Evolutionary conservation across 768 basidiomycete species (phyloP).

Genomic region (Termitomyces sp.): DNA sequence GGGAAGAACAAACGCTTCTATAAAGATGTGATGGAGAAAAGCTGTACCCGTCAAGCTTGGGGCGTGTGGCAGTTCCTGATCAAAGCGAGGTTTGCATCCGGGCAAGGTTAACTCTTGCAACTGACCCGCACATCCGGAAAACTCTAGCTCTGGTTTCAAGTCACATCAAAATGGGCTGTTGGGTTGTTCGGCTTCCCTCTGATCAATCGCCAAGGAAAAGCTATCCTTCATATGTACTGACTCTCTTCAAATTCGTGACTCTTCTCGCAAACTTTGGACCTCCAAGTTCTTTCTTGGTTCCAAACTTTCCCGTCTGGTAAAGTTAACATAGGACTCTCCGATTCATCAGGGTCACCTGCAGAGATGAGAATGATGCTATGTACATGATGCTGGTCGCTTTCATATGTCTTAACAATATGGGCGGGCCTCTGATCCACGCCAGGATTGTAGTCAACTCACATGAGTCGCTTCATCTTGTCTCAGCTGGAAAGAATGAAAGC

Average conservation of each 20-base stretch:
- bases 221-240: not conserved
- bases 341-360: not conserved
- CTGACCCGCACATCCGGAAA: not conserved
- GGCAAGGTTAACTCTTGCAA: not conserved
- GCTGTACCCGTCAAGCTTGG: not conserved
- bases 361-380: not conserved
- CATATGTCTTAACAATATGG: not conserved
- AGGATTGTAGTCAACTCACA: too few species aligned
- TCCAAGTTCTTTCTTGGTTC: not conserved
- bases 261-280: not conserved
- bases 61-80: not conserved
- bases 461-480: not conserved
- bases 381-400: not conserved
- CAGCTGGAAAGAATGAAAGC: not conserved
- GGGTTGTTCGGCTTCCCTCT: not conserved
- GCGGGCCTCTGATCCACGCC: not conserved
- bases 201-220: not conserved
- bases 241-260: not conserved
- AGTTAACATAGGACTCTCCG: not conserved
- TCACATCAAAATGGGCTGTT: not conserved
- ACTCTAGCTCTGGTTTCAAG: not conserved
- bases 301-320: not conserved
- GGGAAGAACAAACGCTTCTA: not conserved
- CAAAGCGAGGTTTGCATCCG: not conserved
- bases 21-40: conserved; percentile 2